Base-by-base conservation (phyloP, 306 rosid genomes). In the Argentina anserina region DNA sequence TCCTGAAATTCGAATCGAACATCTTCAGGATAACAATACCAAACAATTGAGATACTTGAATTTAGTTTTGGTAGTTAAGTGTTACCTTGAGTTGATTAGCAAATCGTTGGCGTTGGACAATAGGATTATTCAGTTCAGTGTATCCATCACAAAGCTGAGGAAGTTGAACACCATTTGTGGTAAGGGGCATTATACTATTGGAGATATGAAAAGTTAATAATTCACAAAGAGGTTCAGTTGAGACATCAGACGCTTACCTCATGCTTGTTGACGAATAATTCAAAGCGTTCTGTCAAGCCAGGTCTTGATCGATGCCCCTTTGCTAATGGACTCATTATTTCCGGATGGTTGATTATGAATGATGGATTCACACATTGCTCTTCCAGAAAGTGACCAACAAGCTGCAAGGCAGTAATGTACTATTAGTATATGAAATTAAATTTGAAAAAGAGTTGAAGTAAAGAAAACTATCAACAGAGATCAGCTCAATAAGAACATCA, bases 261-360 rank as follows among this genome's bases (percentile, higher is more conserved):
- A 28, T 55, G 97, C 73, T 90, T 90, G 83, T 84, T 93, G 55
- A 90, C 15, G 67, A 93, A 90, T 80, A 93, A 84, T 72, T 90
- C 97, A 71, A 93, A 93, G 33, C 97, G 98, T 67, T 93, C 96
- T 9, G 97, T 93, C 72, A 89, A 81, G 78, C 97, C 82, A 7
- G 93, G 93, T 75, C 83, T 87, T 5, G 85, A 77, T 85, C 97
- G 81, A 76, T 90, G 98, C 90, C 96, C 89, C 87, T 93, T 93
- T 3, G 98, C 98, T 80, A 93, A 75, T 69, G 94, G 98, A 81
- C 98, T 93, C 97, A 86, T 90, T 67, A 93, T 81, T 86, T 90
- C 91, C 0, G 98, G 98, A 78, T 89, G 97, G 77, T 93, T 90
- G 36, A 86, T 90, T 77, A 93, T 90, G 70, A 85, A 93, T 65